These are phyloP conservation scores for Zymoseptoria brevis DNA, from an alignment of 2,329 filamentous ascomycete species.

Conservation along the genomic window DNA sequence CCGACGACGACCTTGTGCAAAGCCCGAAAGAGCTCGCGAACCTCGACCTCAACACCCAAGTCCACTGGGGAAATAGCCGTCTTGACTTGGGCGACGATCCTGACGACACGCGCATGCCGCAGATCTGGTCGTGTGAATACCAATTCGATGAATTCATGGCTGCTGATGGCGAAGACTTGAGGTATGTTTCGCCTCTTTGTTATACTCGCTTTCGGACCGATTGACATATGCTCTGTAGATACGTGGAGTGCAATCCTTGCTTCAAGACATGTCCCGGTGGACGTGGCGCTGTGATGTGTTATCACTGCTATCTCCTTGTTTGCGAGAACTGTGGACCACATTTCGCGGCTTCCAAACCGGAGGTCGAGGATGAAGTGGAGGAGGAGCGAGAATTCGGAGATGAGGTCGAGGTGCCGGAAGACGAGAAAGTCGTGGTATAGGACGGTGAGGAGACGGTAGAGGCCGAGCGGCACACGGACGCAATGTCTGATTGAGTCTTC, in stretches of 20 bases:
- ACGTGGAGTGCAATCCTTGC: background rate
- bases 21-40: constrained; percentile 17
- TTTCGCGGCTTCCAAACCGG: too few species aligned
- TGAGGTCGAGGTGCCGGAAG: too few species aligned
- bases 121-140: constrained; percentile 24
- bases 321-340: background rate
- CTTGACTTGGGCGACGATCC: constrained; percentile 34
- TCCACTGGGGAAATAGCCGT: constrained; percentile 26
- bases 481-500: too few species aligned
- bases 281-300: background rate
- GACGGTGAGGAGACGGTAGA: too few species aligned
- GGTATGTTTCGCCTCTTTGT: constrained; percentile 8
- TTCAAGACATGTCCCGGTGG: background rate
- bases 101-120: constrained; percentile 14
- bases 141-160: constrained; percentile 7
- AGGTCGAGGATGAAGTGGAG: too few species aligned
- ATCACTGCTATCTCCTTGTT: background rate
- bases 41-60: constrained; percentile 27
- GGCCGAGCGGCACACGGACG: too few species aligned
- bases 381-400: too few species aligned
- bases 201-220: too few species aligned
- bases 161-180: constrained; percentile 7
- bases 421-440: too few species aligned
- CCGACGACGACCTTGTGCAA: background rate
- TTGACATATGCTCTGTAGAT: background rate